phyloP scores from a whole-genome alignment of 2,329 filamentous ascomycete species.

The Aspergillus fijiensis region DNA sequence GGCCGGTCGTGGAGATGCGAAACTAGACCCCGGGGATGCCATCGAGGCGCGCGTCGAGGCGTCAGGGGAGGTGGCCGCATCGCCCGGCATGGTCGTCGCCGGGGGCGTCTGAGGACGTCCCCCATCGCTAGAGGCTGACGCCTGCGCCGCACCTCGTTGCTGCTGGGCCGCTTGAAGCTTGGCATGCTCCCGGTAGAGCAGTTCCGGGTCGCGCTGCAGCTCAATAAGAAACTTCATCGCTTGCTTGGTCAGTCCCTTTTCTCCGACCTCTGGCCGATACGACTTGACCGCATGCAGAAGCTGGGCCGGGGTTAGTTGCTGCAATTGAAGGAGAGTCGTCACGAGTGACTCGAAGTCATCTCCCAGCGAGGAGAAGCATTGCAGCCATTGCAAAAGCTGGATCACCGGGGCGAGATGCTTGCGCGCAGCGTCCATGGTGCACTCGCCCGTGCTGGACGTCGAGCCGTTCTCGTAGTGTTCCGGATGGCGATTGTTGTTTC shows the following conservation, averaged over 20 bases:
- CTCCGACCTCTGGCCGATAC: conserved; percentile 91
- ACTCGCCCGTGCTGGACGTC: conserved; percentile 79
- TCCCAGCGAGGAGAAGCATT: conserved; percentile 91
- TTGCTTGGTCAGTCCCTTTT: conserved; percentile 85
- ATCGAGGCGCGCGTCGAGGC: conserved; percentile 18
- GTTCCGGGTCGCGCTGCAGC: conserved; percentile 71
- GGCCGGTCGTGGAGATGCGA: conserved; percentile 24
- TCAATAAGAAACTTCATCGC: conserved; percentile 82
- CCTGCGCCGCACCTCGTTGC: conserved; percentile 20
- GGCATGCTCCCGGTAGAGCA: conserved; percentile 46
- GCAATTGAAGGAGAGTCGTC: conserved; percentile 84
- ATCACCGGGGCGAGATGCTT: conserved; percentile 86
- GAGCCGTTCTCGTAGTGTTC: conserved; percentile 95
- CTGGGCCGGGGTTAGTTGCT: conserved; percentile 79
- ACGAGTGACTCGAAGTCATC: conserved; percentile 88
- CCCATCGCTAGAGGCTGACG: conserved; percentile 17
- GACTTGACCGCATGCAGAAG: conserved; percentile 88
- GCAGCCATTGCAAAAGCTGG: conserved; percentile 93
- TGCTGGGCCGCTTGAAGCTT: conserved; percentile 33
- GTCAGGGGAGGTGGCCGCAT: conserved; percentile 22
- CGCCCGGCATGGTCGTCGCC: conserved; percentile 10
- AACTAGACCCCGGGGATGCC: conserved; percentile 25
- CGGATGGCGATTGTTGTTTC: conserved; percentile 86
- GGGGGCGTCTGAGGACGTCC: conserved; percentile 32
- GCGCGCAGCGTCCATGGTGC: conserved; percentile 78